Percentiles rank a stretch among this genome's conserved stretches.
phyloP scores from a whole-genome alignment of 2,329 filamentous ascomycete genomes.

The Sarocladium brachiariae region DNA sequence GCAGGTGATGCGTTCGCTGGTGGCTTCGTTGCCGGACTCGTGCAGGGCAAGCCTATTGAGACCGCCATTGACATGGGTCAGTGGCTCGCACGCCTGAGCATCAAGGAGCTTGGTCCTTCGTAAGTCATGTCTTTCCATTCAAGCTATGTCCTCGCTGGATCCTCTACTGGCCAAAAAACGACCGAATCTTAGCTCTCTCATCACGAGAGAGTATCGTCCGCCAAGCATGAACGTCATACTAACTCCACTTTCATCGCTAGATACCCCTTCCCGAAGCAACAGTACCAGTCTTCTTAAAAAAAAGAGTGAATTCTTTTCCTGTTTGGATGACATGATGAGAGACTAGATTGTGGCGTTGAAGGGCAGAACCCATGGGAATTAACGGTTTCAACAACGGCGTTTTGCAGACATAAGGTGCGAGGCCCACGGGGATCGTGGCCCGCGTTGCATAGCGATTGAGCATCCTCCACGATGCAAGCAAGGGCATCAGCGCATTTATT shows the following conservation, averaged over 20 bases:
- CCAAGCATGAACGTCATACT: constrained; percentile 6
- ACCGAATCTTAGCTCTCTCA: not conserved
- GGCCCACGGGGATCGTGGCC: constrained; percentile 19
- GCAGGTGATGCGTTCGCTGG: constrained; percentile 96
- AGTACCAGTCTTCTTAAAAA: constrained; percentile 49
- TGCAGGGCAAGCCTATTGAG: constrained; percentile 74
- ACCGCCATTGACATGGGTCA: constrained; percentile 84
- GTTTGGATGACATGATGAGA: constrained; percentile 15
- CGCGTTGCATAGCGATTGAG: constrained; percentile 27
- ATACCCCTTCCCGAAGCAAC: constrained; percentile 76
- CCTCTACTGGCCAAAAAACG: not conserved
- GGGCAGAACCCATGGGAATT: constrained; percentile 15
- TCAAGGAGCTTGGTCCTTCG: constrained; percentile 93
- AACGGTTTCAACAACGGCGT: constrained; percentile 49
- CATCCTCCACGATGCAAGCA: constrained; percentile 36
- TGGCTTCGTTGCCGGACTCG: constrained; percentile 83
- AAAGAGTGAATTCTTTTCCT: not conserved
- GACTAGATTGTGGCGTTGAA: constrained; percentile 32
- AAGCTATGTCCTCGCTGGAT: not conserved
- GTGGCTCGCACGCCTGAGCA: constrained; percentile 90
- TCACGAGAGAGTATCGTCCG: not conserved
- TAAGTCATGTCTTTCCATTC: constrained; percentile 47
- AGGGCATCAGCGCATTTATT: constrained; percentile 5
- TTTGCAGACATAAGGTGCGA: constrained; percentile 16
- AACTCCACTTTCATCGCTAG: constrained; percentile 33